Percentiles rank a stretch among this genome's conserved stretches.
phyloP scores from a whole-genome alignment of 2,329 filamentous ascomycete genomes.

The Fusarium sp. region DNA sequence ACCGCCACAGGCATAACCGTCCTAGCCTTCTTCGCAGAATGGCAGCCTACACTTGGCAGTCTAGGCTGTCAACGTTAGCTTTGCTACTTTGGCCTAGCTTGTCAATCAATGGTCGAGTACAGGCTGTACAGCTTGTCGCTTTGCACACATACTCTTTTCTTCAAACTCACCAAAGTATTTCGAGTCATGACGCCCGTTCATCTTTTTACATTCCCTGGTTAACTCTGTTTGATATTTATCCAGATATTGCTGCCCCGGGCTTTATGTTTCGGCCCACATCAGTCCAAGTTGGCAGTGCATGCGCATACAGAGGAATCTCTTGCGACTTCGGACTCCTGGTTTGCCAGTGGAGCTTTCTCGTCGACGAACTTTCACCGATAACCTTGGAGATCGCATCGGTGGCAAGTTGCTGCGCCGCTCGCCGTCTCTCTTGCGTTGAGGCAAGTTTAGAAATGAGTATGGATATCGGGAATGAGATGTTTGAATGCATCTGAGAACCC shows the following conservation, averaged over 20 bases:
- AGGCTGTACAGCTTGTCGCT: neutral
- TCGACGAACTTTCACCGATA: conserved; percentile 11
- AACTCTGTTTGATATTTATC: neutral
- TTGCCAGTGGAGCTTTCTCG: conserved; percentile 21
- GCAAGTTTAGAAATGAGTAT: conserved; percentile 27
- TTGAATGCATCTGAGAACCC: conserved; percentile 41
- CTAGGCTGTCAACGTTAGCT: conserved; percentile 6
- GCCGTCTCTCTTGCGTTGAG: conserved; percentile 7
- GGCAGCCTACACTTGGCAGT: conserved; percentile 13
- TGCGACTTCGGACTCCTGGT: conserved; percentile 32
- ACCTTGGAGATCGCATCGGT: conserved; percentile 18
- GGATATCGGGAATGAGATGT: conserved; percentile 24
- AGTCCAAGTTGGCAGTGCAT: neutral
- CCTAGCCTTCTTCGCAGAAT: neutral
- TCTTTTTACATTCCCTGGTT: neutral
- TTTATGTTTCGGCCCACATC: neutral
- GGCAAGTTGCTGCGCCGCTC: conserved; percentile 26
- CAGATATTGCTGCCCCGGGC: neutral
- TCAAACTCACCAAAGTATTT: conserved; percentile 8
- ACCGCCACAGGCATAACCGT: conserved; percentile 35
- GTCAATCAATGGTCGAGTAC: conserved; percentile 18
- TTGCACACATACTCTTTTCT: conserved; percentile 3
- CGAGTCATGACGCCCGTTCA: conserved; percentile 24
- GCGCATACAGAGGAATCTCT: conserved; percentile 5
- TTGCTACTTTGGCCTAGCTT: neutral